Conservation (phyloP, 1,284 basidiomycete species). For the Cryptococcus deneoformans region DNA sequence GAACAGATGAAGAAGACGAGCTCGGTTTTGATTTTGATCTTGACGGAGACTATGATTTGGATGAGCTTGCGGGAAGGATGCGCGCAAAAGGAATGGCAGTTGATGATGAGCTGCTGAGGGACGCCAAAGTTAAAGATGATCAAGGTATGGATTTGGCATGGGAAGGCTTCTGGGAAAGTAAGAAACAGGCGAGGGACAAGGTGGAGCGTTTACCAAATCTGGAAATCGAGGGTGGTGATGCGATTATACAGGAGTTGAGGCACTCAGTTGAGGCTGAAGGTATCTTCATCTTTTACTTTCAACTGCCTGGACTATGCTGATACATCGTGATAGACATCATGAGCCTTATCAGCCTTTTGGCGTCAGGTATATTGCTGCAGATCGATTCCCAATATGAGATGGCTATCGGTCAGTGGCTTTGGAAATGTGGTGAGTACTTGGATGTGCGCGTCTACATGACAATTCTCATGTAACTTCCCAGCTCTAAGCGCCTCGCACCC, state of each 20-base stretch:
- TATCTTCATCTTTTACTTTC: background rate
- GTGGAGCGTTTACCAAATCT: background rate
- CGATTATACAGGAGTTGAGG: background rate
- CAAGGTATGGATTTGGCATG: conserved; percentile 3
- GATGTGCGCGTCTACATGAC: background rate
- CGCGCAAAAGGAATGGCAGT: conserved; percentile 9
- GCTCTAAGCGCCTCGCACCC: background rate
- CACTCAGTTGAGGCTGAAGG: background rate
- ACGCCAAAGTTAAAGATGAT: conserved; percentile 1
- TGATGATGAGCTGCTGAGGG: conserved; percentile 12
- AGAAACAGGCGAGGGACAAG: background rate
- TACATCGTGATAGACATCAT: too few species aligned
- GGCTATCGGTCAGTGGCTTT: background rate
- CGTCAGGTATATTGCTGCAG: background rate
- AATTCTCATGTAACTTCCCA: background rate
- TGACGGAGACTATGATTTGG: background rate
- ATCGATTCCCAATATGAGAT: background rate
- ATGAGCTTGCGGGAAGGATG: too few species aligned
- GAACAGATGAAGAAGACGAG: background rate
- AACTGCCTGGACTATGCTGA: background rate
- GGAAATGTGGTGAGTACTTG: background rate
- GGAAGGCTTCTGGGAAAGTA: conserved; percentile 19
- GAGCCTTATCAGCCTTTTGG: background rate
- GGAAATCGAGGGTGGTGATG: background rate
- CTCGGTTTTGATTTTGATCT: conserved; percentile 4